Evolutionary conservation across 2,329 filamentous ascomycete species (phyloP).

Genomic region (Zymoseptoria pseudotritici): DNA sequence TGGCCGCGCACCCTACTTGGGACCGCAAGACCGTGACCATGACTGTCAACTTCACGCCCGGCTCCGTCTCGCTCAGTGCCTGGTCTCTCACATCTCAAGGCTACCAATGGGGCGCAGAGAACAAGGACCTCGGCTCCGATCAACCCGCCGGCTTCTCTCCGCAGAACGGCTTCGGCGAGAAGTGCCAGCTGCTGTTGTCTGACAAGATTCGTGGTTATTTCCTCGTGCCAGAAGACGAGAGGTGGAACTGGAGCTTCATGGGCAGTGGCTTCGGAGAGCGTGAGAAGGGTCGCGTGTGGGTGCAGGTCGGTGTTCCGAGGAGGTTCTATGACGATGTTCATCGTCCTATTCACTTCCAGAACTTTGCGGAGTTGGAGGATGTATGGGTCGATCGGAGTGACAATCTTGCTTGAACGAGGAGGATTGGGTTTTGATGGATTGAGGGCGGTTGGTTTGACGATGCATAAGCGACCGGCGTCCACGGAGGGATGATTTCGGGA

Average conservation of each 20-base stretch:
- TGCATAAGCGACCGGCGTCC: not conserved
- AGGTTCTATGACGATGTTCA: conserved; percentile 91
- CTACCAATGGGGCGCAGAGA: conserved; percentile 95
- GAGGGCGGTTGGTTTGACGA: not conserved
- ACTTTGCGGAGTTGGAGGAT: conserved; percentile 94
- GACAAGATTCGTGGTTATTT: conserved; percentile 95
- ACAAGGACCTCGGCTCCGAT: conserved; percentile 86
- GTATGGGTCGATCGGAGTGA: conserved; percentile 90
- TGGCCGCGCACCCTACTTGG: conserved; percentile 73
- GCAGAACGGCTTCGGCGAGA: conserved; percentile 70
- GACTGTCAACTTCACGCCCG: conserved; percentile 92
- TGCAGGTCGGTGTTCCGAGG: conserved; percentile 83
- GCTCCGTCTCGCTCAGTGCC: conserved; percentile 86
- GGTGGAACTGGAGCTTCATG: conserved; percentile 99
- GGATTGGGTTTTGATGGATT: not conserved
- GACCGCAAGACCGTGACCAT: conserved; percentile 90
- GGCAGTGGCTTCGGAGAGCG: conserved; percentile 78
- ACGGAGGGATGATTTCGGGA: not conserved
- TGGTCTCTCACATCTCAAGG: conserved; percentile 88
- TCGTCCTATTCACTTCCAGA: conserved; percentile 89
- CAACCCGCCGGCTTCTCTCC: conserved; percentile 76
- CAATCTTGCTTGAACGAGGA: conserved; percentile 65
- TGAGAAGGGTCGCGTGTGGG: conserved; percentile 75
- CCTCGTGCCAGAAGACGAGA: conserved; percentile 79
- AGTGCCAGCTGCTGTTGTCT: conserved; percentile 86